Evolutionary conservation across 169 alveolate species (phyloP).

Genomic region (Amoebophrya sp.): DNA sequence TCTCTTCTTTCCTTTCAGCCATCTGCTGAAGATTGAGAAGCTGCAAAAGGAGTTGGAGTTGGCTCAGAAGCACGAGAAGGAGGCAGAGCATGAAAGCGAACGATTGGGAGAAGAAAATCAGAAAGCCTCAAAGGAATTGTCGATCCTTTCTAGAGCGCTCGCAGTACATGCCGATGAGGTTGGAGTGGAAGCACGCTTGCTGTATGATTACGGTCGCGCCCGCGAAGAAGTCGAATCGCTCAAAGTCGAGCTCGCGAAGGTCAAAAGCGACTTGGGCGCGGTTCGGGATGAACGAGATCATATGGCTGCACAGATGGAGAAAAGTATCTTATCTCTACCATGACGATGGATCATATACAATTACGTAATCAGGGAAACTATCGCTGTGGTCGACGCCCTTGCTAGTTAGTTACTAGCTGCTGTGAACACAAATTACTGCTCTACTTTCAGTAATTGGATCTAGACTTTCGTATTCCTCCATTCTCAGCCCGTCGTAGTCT

Average conservation of each 20-base stretch:
- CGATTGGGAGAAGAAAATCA: neutral
- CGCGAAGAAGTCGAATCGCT: neutral
- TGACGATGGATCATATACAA: no score
- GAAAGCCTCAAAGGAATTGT: neutral
- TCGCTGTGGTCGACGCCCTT: no score
- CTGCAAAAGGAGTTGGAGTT: neutral
- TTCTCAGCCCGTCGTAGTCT: neutral
- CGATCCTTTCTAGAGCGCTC: neutral
- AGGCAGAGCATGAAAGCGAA: neutral
- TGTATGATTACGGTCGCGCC: neutral
- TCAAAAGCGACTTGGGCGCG: neutral
- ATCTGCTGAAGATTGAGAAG: neutral
- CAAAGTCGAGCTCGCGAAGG: neutral
- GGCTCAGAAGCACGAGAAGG: neutral
- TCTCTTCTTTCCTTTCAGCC: no score
- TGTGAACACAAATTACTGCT: no score
- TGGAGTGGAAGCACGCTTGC: neutral
- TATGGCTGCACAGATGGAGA: neutral
- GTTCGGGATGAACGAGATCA: neutral
- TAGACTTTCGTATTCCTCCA: no score
- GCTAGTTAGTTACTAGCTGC: no score
- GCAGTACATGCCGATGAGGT: neutral
- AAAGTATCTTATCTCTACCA: neutral
- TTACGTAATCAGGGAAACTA: no score
- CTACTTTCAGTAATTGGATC: no score